Conservation (phyloP, 73 alveolate genomes). For the Durusdinium trenchii region DNA sequence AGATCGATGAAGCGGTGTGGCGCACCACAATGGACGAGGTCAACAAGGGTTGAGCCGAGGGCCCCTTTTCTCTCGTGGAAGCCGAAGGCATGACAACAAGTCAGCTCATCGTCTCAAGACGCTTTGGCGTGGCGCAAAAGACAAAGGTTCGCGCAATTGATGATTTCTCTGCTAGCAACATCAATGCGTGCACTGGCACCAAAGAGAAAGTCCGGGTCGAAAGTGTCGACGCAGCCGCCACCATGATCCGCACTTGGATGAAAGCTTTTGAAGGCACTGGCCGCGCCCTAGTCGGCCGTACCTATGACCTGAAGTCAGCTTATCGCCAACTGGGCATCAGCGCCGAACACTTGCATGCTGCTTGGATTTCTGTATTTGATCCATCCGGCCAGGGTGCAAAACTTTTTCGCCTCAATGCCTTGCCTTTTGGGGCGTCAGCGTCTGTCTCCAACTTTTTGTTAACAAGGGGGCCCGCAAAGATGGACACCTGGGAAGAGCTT, state of each 20-base stretch:
- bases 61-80: not conserved
- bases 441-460: not conserved
- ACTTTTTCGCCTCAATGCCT: not conserved
- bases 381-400: not conserved
- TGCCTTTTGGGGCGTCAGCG: slow-evolving; percentile 26
- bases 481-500: too few species aligned
- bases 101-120: not conserved
- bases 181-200: not conserved
- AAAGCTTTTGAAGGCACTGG: not conserved
- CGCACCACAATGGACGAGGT: not conserved
- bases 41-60: not conserved
- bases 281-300: too few species aligned
- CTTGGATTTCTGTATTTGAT: not conserved
- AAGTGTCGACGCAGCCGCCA: not conserved
- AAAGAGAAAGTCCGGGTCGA: not conserved
- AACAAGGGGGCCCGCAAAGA: too few species aligned
- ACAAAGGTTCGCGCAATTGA: not conserved
- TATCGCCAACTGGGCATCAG: not conserved
- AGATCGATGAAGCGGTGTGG: not conserved
- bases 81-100: not conserved
- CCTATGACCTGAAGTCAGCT: not conserved
- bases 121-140: slow-evolving; percentile 19
- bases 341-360: not conserved
- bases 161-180: not conserved
- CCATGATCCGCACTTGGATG: not conserved